Conservation (phyloP, 176 grass and related monocot genomes). For the Phragmites australis region DNA sequence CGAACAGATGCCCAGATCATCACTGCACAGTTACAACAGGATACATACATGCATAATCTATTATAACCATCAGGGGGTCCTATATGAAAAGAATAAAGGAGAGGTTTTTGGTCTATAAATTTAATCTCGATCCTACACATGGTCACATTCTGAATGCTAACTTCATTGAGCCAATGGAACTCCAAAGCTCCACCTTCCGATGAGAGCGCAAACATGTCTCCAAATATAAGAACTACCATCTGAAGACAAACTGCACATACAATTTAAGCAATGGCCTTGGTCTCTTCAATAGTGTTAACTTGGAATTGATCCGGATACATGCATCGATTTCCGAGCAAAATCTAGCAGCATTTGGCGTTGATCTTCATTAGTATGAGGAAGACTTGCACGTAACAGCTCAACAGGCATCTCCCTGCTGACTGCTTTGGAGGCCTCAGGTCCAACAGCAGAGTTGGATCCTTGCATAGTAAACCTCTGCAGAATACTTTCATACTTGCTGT, state of each 20-base stretch:
- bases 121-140: slow-evolving; percentile 40
- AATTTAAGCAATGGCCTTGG: slow-evolving; percentile 8
- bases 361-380: slow-evolving; percentile 85
- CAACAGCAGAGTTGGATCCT: slow-evolving; percentile 35
- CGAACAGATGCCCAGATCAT: slow-evolving; percentile 6
- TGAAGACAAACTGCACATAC: slow-evolving; percentile 20
- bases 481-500: slow-evolving; percentile 91
- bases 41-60: slow-evolving; percentile 41
- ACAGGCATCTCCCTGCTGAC: slow-evolving; percentile 85
- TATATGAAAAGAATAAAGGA: slow-evolving; percentile 6
- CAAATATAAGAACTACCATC: slow-evolving; percentile 29
- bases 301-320: slow-evolving; percentile 52
- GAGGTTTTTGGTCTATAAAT: slow-evolving; percentile 17
- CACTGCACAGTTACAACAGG: slow-evolving; percentile 47
- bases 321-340: slow-evolving; percentile 73
- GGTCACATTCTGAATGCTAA: slow-evolving; percentile 32
- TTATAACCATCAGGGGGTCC: slow-evolving; percentile 29
- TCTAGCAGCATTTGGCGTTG: slow-evolving; percentile 72
- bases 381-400: slow-evolving; percentile 78
- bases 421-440: slow-evolving; percentile 70
- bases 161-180: slow-evolving; percentile 40
- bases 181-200: slow-evolving; percentile 34
- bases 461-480: slow-evolving; percentile 69
- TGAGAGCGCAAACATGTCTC: slow-evolving; percentile 9
- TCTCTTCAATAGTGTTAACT: slow-evolving; percentile 28